A percentile compares a stretch with the other conserved stretches of the same genome.
These are phyloP conservation scores for Cercophora newfieldiana DNA, from an alignment of 495 filamentous ascomycete species.

Conservation along the genomic window DNA sequence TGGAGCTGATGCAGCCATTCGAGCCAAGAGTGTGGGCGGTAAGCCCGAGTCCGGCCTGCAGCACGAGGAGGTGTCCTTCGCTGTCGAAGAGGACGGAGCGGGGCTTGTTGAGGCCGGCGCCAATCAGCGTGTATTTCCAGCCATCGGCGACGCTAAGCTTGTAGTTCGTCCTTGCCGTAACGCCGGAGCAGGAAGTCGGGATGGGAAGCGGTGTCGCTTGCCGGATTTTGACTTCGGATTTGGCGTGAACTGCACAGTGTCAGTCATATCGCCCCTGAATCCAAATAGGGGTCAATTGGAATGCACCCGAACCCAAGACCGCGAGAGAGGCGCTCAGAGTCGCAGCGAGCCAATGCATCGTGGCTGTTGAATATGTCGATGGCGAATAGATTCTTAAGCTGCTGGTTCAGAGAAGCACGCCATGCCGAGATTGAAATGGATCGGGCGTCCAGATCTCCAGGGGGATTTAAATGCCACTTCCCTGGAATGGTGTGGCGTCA, in stretches of 20 bases:
- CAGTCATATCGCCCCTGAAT: neutral
- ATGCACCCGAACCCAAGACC: neutral
- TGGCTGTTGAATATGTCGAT: neutral
- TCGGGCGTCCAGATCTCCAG: neutral
- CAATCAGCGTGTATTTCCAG: conserved; percentile 39
- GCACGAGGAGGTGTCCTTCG: conserved; percentile 52
- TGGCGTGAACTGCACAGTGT: neutral
- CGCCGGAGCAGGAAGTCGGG: conserved; percentile 29
- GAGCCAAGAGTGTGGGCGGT: conserved; percentile 52
- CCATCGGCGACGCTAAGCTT: conserved; percentile 30
- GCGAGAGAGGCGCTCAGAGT: neutral
- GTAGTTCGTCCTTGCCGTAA: conserved; percentile 29
- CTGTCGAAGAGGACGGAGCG: conserved; percentile 37
- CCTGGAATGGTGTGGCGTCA: conserved; percentile 4
- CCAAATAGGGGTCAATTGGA: neutral
- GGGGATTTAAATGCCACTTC: neutral
- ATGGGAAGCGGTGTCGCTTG: neutral
- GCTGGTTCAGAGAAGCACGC: neutral
- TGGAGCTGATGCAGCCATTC: conserved; percentile 51
- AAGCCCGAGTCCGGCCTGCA: conserved; percentile 55
- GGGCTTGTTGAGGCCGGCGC: conserved; percentile 34
- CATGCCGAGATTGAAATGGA: neutral
- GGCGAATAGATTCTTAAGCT: neutral
- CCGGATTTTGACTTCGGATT: neutral
- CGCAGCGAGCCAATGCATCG: conserved; percentile 4